Conservation (phyloP, 495 filamentous ascomycete genomes). For the Lichina pygmaea region DNA sequence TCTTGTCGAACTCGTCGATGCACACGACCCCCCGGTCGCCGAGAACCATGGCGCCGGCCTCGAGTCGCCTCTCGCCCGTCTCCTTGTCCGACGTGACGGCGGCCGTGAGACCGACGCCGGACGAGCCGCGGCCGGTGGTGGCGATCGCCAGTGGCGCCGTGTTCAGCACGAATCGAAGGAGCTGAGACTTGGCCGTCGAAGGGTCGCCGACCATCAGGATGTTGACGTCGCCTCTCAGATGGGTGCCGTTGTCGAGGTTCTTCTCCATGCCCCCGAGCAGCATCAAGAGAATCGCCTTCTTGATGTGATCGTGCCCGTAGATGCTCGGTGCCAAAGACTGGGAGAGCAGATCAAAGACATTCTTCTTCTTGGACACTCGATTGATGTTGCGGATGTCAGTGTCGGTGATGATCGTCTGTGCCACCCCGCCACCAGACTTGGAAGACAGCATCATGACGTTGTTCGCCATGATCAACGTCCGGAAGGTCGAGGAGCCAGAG, state of each 20-base stretch:
- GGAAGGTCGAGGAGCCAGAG: constrained; percentile 69
- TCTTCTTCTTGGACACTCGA: constrained; percentile 85
- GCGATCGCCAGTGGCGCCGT: constrained; percentile 93
- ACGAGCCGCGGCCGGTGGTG: constrained; percentile 90
- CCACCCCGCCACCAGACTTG: constrained; percentile 84
- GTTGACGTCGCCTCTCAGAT: constrained; percentile 96
- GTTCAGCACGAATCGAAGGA: constrained; percentile 91
- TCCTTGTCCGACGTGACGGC: constrained; percentile 94
- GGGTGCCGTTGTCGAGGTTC: constrained; percentile 93
- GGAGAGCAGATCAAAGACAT: constrained; percentile 80
- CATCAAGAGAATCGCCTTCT: constrained; percentile 94
- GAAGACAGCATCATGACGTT: constrained; percentile 87
- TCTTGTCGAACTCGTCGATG: constrained; percentile 99
- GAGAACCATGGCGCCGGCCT: constrained; percentile 97
- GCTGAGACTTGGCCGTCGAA: constrained; percentile 93
- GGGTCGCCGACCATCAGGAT: constrained; percentile 99
- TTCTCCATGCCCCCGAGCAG: constrained; percentile 96
- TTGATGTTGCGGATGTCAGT: constrained; percentile 97
- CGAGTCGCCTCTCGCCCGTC: constrained; percentile 79
- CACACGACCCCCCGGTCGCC: constrained; percentile 92
- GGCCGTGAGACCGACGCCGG: constrained; percentile 91
- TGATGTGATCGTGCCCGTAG: constrained; percentile 91
- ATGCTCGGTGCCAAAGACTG: constrained; percentile 95
- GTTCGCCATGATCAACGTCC: constrained; percentile 79
- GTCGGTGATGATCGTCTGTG: constrained; percentile 81